These are phyloP conservation scores for Mollisiaceae sp. DNA, from an alignment of 2,329 filamentous ascomycete species.

Conservation along the genomic window DNA sequence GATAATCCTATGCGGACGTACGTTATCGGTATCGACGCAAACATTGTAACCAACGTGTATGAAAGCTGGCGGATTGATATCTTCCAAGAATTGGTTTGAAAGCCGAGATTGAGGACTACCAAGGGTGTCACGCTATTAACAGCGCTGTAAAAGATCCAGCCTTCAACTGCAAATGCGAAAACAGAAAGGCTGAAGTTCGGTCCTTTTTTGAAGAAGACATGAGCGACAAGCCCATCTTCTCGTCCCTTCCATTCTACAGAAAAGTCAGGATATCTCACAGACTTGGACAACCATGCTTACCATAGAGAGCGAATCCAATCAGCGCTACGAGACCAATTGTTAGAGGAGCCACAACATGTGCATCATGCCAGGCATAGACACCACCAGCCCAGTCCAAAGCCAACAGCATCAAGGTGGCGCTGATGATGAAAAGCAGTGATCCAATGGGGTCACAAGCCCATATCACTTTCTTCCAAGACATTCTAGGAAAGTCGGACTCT, in stretches of 20 bases:
- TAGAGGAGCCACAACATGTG: conserved; percentile 41
- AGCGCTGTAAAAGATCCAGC: conserved; percentile 62
- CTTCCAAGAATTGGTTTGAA: conserved; percentile 51
- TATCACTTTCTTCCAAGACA: conserved; percentile 47
- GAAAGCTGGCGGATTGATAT: conserved; percentile 56
- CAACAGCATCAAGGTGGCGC: conserved; percentile 51
- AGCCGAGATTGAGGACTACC: conserved; percentile 55
- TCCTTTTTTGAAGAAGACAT: conserved; percentile 59
- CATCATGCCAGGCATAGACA: conserved; percentile 44
- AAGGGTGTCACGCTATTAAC: conserved; percentile 57
- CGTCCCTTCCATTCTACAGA: conserved; percentile 59
- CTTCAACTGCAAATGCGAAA: conserved; percentile 62
- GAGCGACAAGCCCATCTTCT: conserved; percentile 58
- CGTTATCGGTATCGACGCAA: conserved; percentile 50
- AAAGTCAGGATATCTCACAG: conserved; percentile 21
- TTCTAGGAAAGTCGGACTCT: conserved; percentile 44
- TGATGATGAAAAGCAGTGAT: conserved; percentile 50
- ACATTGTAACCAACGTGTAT: conserved; percentile 48
- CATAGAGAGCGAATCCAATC: conserved; percentile 43
- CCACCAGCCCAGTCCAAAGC: conserved; percentile 54
- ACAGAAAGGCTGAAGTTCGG: conserved; percentile 60
- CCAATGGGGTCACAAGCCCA: conserved; percentile 57
- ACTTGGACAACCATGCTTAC: conserved; percentile 37
- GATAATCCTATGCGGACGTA: conserved; percentile 30
- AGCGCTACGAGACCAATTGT: conserved; percentile 40